Percentiles rank a stretch among this genome's conserved stretches.
Evolutionary conservation across 495 filamentous ascomycete genomes (phyloP).

Genomic region (Lepidopterella palustris): DNA sequence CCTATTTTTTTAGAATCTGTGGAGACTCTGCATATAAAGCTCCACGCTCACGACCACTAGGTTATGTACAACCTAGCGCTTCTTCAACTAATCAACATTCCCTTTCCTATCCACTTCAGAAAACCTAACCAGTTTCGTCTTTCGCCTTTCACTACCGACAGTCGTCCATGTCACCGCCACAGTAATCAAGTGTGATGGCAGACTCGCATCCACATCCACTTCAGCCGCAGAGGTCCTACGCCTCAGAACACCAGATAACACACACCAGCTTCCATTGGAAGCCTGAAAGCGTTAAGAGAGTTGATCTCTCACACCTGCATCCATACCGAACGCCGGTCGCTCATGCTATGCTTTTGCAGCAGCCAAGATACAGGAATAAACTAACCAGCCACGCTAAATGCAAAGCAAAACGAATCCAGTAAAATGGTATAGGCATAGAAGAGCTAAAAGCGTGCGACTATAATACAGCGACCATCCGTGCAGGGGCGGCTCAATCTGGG

Average conservation of each 20-base stretch:
- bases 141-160: neutral
- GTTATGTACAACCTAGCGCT: neutral
- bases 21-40: neutral
- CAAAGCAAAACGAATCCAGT: constrained; percentile 22
- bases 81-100: neutral
- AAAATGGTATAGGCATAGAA: constrained; percentile 6
- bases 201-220: neutral
- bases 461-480: constrained; percentile 3
- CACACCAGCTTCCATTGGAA: neutral
- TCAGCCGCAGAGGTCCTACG: neutral
- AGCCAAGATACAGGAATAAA: constrained; percentile 11
- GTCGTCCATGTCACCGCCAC: neutral
- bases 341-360: constrained; percentile 24
- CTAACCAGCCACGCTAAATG: constrained; percentile 26
- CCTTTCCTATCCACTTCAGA: neutral
- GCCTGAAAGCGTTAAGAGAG: neutral
- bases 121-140: neutral
- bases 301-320: constrained; percentile 3
- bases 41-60: neutral
- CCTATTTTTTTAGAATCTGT: neutral
- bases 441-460: constrained; percentile 1
- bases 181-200: neutral
- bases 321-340: constrained; percentile 25
- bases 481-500: neutral
- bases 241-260: neutral